Evolutionary conservation across 192 early-diverging fungal genomes (phyloP), one percentile per base, ranked within the genome.

Genomic region (Linnemannia elongata): DNA sequence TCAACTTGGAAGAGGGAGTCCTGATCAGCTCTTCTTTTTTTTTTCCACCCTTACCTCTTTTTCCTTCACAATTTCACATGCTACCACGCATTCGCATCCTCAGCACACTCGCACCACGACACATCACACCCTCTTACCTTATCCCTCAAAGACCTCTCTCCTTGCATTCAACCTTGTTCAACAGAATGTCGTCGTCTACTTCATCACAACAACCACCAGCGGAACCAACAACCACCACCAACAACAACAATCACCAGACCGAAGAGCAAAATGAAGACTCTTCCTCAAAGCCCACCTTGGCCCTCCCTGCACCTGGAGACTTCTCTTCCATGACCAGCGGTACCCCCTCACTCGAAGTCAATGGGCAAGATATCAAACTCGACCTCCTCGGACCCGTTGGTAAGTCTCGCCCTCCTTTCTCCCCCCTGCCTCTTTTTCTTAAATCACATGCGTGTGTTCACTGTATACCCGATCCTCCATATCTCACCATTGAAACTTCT

Each of bases 351-450:
- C 79, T 89, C 17, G 89, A 83, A 30, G 79, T 89, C 55, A 89
- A 91, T 57, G 86, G 87, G 13, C 72, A 79, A 52, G 83, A 86
- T 24, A 79, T 82, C 57, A 91, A 91, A 55, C 78, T 91, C 8
- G 81, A 89, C 42, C 78, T 85, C 45, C 45, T 91, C 9, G 90
- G 90, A 0, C 90, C 90, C 17, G 89, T 91, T 41, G 90, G 90
- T 90, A 89, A 79, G 4, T 72, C n/a, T 42, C 24, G 1, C 49
- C 2, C 20, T 20, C 15, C 20, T 6, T 15, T 22, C 42, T 42
- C 20, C 71, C n/a, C 1, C 68, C 69, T 22, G 39, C 15, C 33
- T 52, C 36, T 18, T 42, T 42, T 22, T 47, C n/a, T 1, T 22
- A 69, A 45, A 45, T 45, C 44, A 13, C 44, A 13, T 45, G 13